These are phyloP conservation scores for Paecilomyces fulvus DNA, from an alignment of 2,329 filamentous ascomycete genomes.

Conservation along the genomic window DNA sequence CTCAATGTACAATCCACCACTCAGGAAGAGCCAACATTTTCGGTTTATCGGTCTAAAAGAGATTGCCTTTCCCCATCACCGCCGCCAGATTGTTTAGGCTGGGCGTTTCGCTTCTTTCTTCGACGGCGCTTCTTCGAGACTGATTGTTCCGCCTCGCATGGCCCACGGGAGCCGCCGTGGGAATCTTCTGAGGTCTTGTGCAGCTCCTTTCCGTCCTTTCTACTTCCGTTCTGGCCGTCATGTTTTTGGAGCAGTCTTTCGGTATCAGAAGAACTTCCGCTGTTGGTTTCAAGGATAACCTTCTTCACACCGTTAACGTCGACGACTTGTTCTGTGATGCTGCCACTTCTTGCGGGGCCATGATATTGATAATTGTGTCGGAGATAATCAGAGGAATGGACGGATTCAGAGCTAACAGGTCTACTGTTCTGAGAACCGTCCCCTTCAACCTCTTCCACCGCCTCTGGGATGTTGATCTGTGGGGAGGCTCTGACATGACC, in stretches of 20 bases:
- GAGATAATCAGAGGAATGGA: conserved; percentile 9
- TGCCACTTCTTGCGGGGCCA: conserved; percentile 58
- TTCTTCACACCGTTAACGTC: conserved; percentile 68
- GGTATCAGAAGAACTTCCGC: conserved; percentile 42
- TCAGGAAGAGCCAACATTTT: background rate
- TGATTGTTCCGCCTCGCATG: conserved; percentile 1
- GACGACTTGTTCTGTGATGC: conserved; percentile 70
- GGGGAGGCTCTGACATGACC: conserved; percentile 12
- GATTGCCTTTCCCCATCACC: conserved; percentile 12
- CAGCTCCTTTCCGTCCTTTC: background rate
- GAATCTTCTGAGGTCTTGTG: conserved; percentile 2
- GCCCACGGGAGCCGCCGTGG: conserved; percentile 5
- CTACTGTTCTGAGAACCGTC: conserved; percentile 5
- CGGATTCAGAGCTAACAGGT: conserved; percentile 18
- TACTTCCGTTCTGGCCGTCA: background rate
- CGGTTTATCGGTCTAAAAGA: conserved; percentile 8
- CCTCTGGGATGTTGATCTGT: conserved; percentile 20
- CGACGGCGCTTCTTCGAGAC: conserved; percentile 19
- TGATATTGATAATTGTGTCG: conserved; percentile 29
- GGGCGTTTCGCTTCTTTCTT: conserved; percentile 15
- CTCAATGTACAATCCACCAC: background rate
- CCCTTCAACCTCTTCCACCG: background rate
- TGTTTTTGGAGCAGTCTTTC: conserved; percentile 7
- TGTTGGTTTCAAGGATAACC: conserved; percentile 63
- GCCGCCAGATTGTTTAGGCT: conserved; percentile 6